phyloP scores from a whole-genome alignment of 2,329 filamentous ascomycete species.

The Cladosporium sp. region DNA sequence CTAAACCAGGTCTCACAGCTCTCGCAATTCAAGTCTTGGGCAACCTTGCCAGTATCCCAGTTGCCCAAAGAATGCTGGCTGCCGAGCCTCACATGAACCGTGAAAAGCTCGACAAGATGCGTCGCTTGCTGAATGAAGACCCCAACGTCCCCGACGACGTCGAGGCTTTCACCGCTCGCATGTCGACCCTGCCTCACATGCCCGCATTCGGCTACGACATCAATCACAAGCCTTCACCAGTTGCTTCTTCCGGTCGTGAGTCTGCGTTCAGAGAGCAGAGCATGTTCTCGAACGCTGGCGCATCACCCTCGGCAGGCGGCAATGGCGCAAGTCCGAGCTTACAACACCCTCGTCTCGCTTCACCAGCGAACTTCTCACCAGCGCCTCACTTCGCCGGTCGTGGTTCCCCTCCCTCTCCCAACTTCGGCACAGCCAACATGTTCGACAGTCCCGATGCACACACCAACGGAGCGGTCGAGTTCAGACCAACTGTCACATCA shows the following conservation, averaged over 20 bases:
- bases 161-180: slow-evolving; percentile 14
- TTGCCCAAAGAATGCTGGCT: slow-evolving; percentile 22
- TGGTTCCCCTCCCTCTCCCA: slow-evolving; percentile 19
- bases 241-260: slow-evolving; percentile 11
- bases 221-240: slow-evolving; percentile 11
- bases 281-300: slow-evolving; percentile 22
- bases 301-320: slow-evolving; percentile 1
- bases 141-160: slow-evolving; percentile 17
- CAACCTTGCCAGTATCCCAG: slow-evolving; percentile 21
- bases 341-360: slow-evolving; percentile 23
- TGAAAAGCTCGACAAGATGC: slow-evolving; percentile 25
- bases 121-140: slow-evolving; percentile 19
- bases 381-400: slow-evolving; percentile 13
- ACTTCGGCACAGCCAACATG: slow-evolving; percentile 25
- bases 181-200: slow-evolving; percentile 14
- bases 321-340: slow-evolving; percentile 3
- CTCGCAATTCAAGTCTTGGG: slow-evolving; percentile 23
- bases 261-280: slow-evolving; percentile 26
- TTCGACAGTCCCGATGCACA: slow-evolving; percentile 23
- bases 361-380: slow-evolving; percentile 24
- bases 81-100: slow-evolving; percentile 25
- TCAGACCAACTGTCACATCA: slow-evolving; percentile 12
- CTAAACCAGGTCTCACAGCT: slow-evolving; percentile 20
- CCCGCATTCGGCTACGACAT: slow-evolving; percentile 23
- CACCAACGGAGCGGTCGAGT: not conserved